A percentile compares a stretch with the other conserved stretches of the same genome.
Conservation (phyloP, 768 basidiomycete species). For the Infundibulicybe gibba region DNA sequence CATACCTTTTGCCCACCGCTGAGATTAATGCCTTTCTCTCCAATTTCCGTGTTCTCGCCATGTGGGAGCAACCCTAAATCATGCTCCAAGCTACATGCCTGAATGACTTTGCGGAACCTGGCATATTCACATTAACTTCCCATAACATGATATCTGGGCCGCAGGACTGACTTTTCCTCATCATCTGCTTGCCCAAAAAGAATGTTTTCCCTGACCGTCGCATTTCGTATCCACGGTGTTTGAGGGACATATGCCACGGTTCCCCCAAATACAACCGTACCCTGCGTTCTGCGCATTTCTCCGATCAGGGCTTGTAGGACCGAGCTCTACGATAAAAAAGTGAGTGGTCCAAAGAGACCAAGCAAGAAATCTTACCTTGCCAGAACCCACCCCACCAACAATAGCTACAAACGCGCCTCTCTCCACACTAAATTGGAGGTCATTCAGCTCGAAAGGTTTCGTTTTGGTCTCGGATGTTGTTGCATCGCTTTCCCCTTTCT, state of each 20-base stretch:
- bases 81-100: slow-evolving; percentile 68
- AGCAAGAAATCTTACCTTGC: slow-evolving; percentile 43
- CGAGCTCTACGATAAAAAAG: slow-evolving; percentile 38
- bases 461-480: slow-evolving; percentile 31
- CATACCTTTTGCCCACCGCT: slow-evolving; percentile 42
- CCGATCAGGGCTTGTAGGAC: slow-evolving; percentile 55
- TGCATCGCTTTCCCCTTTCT: slow-evolving; percentile 3
- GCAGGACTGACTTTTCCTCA: slow-evolving; percentile 18
- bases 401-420: slow-evolving; percentile 65
- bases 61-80: slow-evolving; percentile 70
- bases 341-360: neutral
- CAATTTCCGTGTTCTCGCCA: slow-evolving; percentile 67
- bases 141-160: slow-evolving; percentile 58
- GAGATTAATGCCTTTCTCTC: slow-evolving; percentile 64
- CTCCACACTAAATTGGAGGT: slow-evolving; percentile 41
- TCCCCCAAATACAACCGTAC: slow-evolving; percentile 28
- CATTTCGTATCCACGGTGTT: slow-evolving; percentile 84
- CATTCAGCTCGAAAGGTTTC: slow-evolving; percentile 47
- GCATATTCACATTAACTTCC: slow-evolving; percentile 72
- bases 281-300: slow-evolving; percentile 62
- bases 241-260: slow-evolving; percentile 73
- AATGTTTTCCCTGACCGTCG: slow-evolving; percentile 55
- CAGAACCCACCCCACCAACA: slow-evolving; percentile 73
- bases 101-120: slow-evolving; percentile 72
- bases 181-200: neutral